These are phyloP conservation scores for Gynochthodes officinalis DNA, from an alignment of 257 asterid species.

Conservation along the genomic window DNA sequence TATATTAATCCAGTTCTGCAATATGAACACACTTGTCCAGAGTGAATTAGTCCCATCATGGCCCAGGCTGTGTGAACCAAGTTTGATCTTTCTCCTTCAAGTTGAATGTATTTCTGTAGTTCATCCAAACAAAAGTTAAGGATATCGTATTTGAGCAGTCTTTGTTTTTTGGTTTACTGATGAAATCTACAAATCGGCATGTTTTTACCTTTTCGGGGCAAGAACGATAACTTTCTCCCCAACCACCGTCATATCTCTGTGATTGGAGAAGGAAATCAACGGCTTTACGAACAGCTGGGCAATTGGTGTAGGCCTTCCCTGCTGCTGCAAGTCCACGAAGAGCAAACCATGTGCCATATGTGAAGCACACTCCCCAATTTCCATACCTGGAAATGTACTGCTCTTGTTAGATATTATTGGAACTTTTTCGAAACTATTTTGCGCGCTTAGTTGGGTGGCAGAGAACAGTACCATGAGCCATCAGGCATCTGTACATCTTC, in stretches of 20 bases:
- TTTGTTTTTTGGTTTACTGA: neutral
- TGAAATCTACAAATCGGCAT: too few relatives aligned
- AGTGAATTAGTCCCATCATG: constrained; percentile 70
- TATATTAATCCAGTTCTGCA: too few relatives aligned
- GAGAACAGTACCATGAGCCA: constrained; percentile 30
- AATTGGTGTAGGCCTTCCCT: constrained; percentile 28
- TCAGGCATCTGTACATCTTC: constrained; percentile 31
- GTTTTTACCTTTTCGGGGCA: constrained; percentile 72
- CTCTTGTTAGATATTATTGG: constrained; percentile 1
- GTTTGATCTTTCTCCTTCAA: constrained; percentile 66
- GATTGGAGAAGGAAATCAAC: constrained; percentile 56
- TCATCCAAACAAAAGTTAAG: neutral
- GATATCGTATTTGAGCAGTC: neutral
- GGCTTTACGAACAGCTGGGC: constrained; percentile 49
- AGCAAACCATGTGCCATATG: constrained; percentile 38
- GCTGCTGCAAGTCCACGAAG: constrained; percentile 28
- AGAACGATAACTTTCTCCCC: constrained; percentile 94
- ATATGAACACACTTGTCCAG: constrained; percentile 61
- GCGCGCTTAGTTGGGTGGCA: neutral
- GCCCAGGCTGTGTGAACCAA: constrained; percentile 96
- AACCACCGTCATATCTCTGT: constrained; percentile 74
- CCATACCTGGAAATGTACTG: constrained; percentile 23
- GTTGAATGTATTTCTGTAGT: constrained; percentile 54
- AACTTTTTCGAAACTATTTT: neutral
- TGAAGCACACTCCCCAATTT: constrained; percentile 30